A percentile compares a stretch with the other conserved stretches of the same genome.
Conservation (phyloP, 495 filamentous ascomycete species). For the Penicillium bialowiezense region DNA sequence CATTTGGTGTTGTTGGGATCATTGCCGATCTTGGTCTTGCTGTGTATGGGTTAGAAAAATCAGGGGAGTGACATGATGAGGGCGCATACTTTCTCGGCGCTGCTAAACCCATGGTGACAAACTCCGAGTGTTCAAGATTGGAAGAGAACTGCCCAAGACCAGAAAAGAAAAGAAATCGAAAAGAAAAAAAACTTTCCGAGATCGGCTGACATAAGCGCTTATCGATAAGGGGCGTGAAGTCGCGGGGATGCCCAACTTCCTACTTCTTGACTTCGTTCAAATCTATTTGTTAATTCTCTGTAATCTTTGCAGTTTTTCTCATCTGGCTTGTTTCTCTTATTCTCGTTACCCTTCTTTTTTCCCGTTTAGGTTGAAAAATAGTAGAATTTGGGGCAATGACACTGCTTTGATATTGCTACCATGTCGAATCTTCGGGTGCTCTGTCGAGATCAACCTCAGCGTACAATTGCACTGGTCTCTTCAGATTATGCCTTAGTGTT, state of each 20-base stretch:
- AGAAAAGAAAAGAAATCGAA: not conserved
- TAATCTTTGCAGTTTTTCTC: too few relatives aligned
- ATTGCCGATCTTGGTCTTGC: slow-evolving; percentile 75
- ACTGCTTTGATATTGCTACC: slow-evolving; percentile 7
- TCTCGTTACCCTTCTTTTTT: too few relatives aligned
- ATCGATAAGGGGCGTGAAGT: not conserved
- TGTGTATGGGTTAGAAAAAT: slow-evolving; percentile 31
- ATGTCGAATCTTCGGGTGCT: slow-evolving; percentile 44
- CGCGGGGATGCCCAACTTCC: too few relatives aligned
- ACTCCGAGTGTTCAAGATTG: not conserved
- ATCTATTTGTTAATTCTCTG: too few relatives aligned
- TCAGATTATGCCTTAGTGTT: slow-evolving; percentile 78
- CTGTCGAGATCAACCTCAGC: slow-evolving; percentile 67
- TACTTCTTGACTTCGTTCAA: too few relatives aligned
- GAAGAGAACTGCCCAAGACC: not conserved
- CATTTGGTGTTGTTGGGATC: slow-evolving; percentile 95
- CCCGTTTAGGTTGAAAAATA: not conserved
- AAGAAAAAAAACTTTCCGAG: slow-evolving; percentile 1
- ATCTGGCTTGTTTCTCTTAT: too few relatives aligned
- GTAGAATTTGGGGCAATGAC: slow-evolving; percentile 3
- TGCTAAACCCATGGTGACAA: slow-evolving; percentile 65
- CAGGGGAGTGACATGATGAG: not conserved
- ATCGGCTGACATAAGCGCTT: too few relatives aligned
- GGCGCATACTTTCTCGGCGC: slow-evolving; percentile 63
- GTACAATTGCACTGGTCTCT: slow-evolving; percentile 81